A percentile compares a stretch with the other conserved stretches of the same genome.
Conservation (phyloP, 2,329 filamentous ascomycete species). For the Diplocarpon mali region DNA sequence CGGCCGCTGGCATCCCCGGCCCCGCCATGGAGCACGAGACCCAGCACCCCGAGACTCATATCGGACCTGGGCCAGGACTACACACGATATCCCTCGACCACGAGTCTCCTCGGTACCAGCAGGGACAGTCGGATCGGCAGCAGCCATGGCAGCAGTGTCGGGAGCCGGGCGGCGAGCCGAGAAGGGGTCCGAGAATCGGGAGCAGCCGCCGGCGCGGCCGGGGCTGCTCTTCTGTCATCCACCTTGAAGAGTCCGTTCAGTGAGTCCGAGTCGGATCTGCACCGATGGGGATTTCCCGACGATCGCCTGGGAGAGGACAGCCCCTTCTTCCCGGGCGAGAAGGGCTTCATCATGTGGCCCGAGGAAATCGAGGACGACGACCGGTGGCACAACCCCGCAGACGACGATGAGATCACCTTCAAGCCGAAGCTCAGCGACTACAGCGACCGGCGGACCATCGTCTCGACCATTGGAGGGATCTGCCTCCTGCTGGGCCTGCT, state of each 20-base stretch:
- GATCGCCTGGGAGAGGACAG: constrained; percentile 35
- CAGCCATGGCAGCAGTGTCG: no score
- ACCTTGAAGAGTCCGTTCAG: constrained; percentile 16
- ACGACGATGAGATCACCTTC: constrained; percentile 34
- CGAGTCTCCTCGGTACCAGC: no score
- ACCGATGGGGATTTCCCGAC: constrained; percentile 33
- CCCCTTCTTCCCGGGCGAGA: constrained; percentile 31
- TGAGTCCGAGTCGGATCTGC: constrained; percentile 23
- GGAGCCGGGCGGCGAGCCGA: no score
- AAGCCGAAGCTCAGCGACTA: constrained; percentile 34
- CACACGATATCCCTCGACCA: no score
- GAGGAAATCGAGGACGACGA: constrained; percentile 43
- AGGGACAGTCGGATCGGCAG: no score
- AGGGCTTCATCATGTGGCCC: constrained; percentile 32
- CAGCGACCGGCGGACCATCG: constrained; percentile 33
- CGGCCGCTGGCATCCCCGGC: no score
- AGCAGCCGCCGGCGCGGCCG: background rate
- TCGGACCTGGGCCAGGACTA: no score
- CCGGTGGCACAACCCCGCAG: constrained; percentile 40
- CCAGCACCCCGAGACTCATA: no score
- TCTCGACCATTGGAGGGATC: constrained; percentile 27
- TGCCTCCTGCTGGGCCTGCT: constrained; percentile 38
- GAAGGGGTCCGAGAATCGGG: no score
- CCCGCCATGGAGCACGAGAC: no score
- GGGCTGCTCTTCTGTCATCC: constrained; percentile 9